Evolutionary conservation across 2,329 filamentous ascomycete species (phyloP).

Genomic region (Ophiocordyceps camponoti-saundersi): DNA sequence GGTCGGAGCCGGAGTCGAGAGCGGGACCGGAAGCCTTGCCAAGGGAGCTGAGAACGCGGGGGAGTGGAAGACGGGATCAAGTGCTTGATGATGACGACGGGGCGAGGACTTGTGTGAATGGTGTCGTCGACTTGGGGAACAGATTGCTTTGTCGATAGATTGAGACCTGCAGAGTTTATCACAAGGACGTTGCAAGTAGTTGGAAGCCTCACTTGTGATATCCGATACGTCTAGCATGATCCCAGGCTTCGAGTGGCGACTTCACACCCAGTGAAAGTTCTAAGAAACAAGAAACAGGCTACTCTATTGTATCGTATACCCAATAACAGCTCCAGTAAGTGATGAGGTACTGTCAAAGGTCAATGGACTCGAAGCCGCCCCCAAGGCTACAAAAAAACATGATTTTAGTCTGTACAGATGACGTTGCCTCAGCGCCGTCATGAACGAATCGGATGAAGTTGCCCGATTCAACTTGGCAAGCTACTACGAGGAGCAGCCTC

Average conservation of each 20-base stretch:
- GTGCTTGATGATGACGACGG: not conserved
- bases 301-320: not conserved
- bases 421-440: not conserved
- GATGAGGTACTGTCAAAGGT: not conserved
- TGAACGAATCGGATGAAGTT: no score
- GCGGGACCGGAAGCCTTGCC: constrained; percentile 28
- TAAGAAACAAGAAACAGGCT: not conserved
- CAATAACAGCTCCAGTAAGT: not conserved
- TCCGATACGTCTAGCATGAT: not conserved
- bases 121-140: no score
- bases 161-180: not conserved
- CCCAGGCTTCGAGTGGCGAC: not conserved
- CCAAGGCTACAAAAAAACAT: not conserved
- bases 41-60: constrained; percentile 41
- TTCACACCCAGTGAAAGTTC: not conserved
- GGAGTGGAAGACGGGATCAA: constrained; percentile 26
- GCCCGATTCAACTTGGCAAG: no score
- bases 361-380: not conserved
- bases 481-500: no score
- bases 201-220: not conserved
- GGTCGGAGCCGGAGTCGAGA: constrained; percentile 34
- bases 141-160: not conserved
- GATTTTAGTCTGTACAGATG: not conserved
- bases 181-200: not conserved
- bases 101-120: not conserved